Evolutionary conservation across 2,329 filamentous ascomycete species (phyloP).

Genomic region (Alternaria infectoria): DNA sequence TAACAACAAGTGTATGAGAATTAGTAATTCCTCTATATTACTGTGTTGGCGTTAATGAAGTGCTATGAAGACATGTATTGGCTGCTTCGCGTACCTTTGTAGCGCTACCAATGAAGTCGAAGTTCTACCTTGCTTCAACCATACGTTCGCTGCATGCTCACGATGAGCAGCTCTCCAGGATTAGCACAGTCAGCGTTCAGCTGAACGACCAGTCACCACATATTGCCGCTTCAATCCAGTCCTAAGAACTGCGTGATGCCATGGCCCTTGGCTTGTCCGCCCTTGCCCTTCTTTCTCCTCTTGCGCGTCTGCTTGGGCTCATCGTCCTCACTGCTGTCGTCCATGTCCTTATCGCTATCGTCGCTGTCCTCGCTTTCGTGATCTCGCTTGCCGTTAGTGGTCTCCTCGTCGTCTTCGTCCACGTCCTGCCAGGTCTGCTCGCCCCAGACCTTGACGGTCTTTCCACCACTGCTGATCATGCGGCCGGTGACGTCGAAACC

Average conservation of each 20-base stretch:
- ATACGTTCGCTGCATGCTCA: background rate
- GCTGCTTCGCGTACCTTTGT: background rate
- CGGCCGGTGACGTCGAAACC: constrained; percentile 85
- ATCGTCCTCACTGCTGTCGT: constrained; percentile 55
- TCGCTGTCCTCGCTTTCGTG: constrained; percentile 23
- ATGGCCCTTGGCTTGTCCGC: constrained; percentile 41
- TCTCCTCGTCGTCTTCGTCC: constrained; percentile 58
- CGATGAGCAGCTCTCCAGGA: background rate
- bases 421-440: constrained; percentile 66
- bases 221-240: constrained; percentile 27
- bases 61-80: background rate
- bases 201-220: background rate
- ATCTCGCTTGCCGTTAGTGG: constrained; percentile 51
- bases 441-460: constrained; percentile 87
- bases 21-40: background rate
- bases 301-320: constrained; percentile 48
- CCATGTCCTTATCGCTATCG: constrained; percentile 50
- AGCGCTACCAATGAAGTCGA: background rate
- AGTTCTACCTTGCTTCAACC: background rate
- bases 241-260: constrained; percentile 47
- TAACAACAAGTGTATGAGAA: background rate
- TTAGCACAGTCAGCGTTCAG: background rate
- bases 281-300: constrained; percentile 52
- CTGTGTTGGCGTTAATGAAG: background rate
- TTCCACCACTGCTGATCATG: constrained; percentile 88